Evolutionary conservation across 495 filamentous ascomycete genomes (phyloP).

Genomic region (Trichodelitschia bisporula): DNA sequence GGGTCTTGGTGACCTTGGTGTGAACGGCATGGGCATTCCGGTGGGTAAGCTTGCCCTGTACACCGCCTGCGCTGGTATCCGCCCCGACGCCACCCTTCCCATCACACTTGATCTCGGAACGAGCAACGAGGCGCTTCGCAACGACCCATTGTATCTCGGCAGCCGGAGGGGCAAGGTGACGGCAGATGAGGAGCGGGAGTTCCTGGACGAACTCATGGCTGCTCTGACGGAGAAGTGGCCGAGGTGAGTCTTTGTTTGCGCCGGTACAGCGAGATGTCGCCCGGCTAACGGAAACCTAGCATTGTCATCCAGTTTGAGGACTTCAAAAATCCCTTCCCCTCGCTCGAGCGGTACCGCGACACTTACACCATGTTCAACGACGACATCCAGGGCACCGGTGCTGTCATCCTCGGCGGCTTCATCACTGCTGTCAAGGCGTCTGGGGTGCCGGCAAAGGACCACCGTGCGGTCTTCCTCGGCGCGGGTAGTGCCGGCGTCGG

Average conservation of each 20-base stretch:
- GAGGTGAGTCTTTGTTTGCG: slow-evolving; percentile 23
- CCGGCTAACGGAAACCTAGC: slow-evolving; percentile 15
- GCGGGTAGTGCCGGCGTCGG: slow-evolving; percentile 89
- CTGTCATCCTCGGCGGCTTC: slow-evolving; percentile 81
- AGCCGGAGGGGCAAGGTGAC: slow-evolving; percentile 59
- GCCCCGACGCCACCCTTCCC: slow-evolving; percentile 74
- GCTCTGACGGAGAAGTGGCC: slow-evolving; percentile 74
- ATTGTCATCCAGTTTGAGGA: slow-evolving; percentile 98
- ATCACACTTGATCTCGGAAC: slow-evolving; percentile 84
- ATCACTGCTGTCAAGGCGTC: slow-evolving; percentile 87
- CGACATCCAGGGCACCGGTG: slow-evolving; percentile 94
- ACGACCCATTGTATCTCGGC: slow-evolving; percentile 87
- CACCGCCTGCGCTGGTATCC: slow-evolving; percentile 88
- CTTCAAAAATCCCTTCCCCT: slow-evolving; percentile 94
- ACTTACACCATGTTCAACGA: slow-evolving; percentile 94
- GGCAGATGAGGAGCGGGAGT: slow-evolving; percentile 64
- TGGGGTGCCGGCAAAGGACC: slow-evolving; percentile 63
- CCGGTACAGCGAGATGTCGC: no score
- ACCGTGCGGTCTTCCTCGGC: slow-evolving; percentile 87
- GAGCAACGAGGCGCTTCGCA: slow-evolving; percentile 63
- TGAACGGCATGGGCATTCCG: slow-evolving; percentile 96
- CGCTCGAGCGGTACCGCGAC: slow-evolving; percentile 67
- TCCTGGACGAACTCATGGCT: slow-evolving; percentile 93
- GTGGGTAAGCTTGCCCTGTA: slow-evolving; percentile 85
- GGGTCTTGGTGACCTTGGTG: slow-evolving; percentile 81